Percentiles rank a stretch among this genome's conserved stretches.
phyloP scores from a whole-genome alignment of 495 filamentous ascomycete genomes.

The Endocarpon pusillum region DNA sequence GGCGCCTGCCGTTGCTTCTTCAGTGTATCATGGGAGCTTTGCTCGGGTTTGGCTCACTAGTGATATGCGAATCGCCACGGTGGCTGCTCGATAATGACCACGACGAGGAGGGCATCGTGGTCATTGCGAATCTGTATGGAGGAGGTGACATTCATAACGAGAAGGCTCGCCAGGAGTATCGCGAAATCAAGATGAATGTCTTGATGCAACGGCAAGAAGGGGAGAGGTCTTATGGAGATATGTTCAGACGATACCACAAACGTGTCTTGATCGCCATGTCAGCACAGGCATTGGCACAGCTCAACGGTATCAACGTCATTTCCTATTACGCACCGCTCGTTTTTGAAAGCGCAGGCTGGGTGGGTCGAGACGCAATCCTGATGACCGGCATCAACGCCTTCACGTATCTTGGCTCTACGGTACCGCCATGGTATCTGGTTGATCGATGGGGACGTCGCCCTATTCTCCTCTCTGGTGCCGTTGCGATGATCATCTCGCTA shows the following conservation, averaged over 20 bases:
- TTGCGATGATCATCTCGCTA: constrained; percentile 83
- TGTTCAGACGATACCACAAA: constrained; percentile 84
- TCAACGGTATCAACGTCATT: constrained; percentile 98
- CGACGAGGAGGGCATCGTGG: constrained; percentile 94
- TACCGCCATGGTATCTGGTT: constrained; percentile 95
- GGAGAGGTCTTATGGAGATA: constrained; percentile 77
- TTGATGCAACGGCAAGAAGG: constrained; percentile 85
- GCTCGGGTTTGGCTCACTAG: constrained; percentile 65
- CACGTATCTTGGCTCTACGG: constrained; percentile 74
- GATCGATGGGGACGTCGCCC: constrained; percentile 81
- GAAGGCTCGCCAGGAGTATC: constrained; percentile 76
- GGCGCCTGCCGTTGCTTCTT: constrained; percentile 80
- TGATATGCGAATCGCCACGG: constrained; percentile 95
- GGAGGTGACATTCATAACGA: constrained; percentile 86
- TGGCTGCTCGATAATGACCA: constrained; percentile 97
- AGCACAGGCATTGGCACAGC: constrained; percentile 82
- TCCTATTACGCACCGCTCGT: constrained; percentile 96
- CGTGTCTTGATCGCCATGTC: constrained; percentile 99
- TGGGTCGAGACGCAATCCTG: constrained; percentile 72
- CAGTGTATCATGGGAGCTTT: constrained; percentile 87
- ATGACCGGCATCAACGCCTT: constrained; percentile 97
- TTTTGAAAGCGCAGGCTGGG: constrained; percentile 91
- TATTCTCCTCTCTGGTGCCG: constrained; percentile 78
- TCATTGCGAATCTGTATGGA: constrained; percentile 94
- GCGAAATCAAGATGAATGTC: constrained; percentile 97